Conservation (phyloP, 768 basidiomycete species). For the Collybia sordida region DNA sequence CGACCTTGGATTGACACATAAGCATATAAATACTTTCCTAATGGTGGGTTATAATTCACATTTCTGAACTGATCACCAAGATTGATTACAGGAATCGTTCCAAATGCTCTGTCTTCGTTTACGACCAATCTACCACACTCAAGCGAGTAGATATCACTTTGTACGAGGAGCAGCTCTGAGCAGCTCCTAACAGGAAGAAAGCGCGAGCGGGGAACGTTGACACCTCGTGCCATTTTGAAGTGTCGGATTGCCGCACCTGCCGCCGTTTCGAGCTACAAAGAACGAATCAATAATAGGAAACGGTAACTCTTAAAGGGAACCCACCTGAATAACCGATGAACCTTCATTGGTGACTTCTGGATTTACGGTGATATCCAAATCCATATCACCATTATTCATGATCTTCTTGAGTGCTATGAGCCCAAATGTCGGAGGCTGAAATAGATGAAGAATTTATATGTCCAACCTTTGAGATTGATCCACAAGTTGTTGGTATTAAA, state of each 20-base stretch:
- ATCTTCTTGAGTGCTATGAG: conserved; percentile 67
- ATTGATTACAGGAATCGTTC: conserved; percentile 76
- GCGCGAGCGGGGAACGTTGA: conserved; percentile 81
- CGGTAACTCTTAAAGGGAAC: conserved; percentile 2
- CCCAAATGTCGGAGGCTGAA: background rate
- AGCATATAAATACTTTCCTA: conserved; percentile 28
- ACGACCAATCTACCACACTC: conserved; percentile 72
- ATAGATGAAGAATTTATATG: background rate
- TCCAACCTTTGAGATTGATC: conserved; percentile 30
- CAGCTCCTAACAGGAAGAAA: conserved; percentile 77
- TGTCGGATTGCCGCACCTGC: conserved; percentile 85
- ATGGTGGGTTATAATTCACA: conserved; percentile 31
- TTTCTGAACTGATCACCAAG: conserved; percentile 86
- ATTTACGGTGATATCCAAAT: conserved; percentile 82
- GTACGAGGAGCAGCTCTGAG: conserved; percentile 73
- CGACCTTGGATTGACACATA: conserved; percentile 37
- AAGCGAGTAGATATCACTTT: conserved; percentile 76
- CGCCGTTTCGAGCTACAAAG: conserved; percentile 62
- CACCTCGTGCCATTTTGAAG: conserved; percentile 72
- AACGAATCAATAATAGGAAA: conserved; percentile 13
- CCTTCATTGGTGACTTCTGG: conserved; percentile 69
- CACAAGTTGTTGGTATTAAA: conserved; percentile 76
- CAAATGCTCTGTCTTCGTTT: conserved; percentile 64
- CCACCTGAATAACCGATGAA: conserved; percentile 63
- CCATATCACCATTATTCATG: conserved; percentile 65